A percentile compares a stretch with the other conserved stretches of the same genome.
phyloP scores from a whole-genome alignment of 805 yeast genomes.

The Candida easanensis region DNA sequence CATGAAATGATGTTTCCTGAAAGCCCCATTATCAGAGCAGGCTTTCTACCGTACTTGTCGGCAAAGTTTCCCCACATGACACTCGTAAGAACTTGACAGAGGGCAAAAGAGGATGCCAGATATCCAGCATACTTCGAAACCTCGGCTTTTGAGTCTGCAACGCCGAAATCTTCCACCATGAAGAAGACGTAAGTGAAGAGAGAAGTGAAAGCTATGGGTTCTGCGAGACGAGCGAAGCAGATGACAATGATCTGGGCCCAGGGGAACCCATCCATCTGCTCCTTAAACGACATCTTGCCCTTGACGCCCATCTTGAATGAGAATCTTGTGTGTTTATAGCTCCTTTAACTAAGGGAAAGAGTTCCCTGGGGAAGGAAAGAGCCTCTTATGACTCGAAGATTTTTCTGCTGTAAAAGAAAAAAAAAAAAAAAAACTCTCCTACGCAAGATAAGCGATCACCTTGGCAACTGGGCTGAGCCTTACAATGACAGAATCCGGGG shows the following conservation, averaged over 20 bases:
- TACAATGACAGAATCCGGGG: too few species aligned
- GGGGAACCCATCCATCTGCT: conserved; percentile 18
- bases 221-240: conserved; percentile 11
- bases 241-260: conserved; percentile 13
- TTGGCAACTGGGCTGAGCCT: too few species aligned
- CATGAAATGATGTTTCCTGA: conserved; percentile 8
- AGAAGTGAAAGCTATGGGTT: conserved; percentile 17
- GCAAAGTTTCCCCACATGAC: conserved; percentile 15
- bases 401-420: too few species aligned
- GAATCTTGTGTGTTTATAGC: not conserved
- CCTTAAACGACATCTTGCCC: conserved; percentile 5
- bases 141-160: conserved; percentile 11
- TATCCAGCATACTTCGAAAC: conserved; percentile 13
- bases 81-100: conserved; percentile 11
- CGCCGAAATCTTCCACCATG: conserved; percentile 17
- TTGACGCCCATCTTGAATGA: not conserved
- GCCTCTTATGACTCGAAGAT: too few species aligned
- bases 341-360: not conserved
- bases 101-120: conserved; percentile 14
- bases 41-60: conserved; percentile 15
- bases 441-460: too few species aligned
- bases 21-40: conserved; percentile 13
- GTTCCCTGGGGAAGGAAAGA: not conserved
- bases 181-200: conserved; percentile 15
- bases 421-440: too few species aligned